Conservation (phyloP, 148 eudicot species). For the Heliosperma pusillum region DNA sequence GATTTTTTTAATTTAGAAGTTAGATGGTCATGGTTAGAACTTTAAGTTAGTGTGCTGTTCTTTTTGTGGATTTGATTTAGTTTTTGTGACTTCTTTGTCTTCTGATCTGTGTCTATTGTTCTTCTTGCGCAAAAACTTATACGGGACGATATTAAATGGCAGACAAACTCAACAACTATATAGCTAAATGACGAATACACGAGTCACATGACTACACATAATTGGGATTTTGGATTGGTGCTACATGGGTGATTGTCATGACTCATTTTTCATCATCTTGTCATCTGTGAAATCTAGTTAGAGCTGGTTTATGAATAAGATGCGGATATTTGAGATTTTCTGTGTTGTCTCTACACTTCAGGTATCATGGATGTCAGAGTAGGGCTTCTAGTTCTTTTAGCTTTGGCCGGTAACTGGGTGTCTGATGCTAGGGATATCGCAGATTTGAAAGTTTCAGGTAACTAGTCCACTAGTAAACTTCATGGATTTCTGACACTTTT, state of each 20-base stretch:
- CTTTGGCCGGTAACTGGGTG: slow-evolving; percentile 30
- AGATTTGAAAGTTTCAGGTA: slow-evolving; percentile 32
- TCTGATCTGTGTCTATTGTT: background rate
- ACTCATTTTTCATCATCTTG: background rate
- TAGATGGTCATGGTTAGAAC: background rate
- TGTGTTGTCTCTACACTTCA: slow-evolving; percentile 18
- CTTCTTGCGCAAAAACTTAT: background rate
- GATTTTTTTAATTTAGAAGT: background rate
- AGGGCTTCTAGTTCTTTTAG: slow-evolving; percentile 31
- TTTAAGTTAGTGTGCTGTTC: background rate
- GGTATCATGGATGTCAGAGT: slow-evolving; percentile 42
- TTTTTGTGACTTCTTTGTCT: background rate
- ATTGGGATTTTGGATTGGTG: background rate
- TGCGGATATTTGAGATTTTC: slow-evolving; percentile 4
- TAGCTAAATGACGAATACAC: background rate
- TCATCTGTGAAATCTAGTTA: background rate
- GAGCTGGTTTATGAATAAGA: background rate
- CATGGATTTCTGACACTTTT: background rate
- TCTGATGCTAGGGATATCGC: slow-evolving; percentile 31
- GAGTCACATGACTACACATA: background rate
- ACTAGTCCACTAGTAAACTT: background rate
- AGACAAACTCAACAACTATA: background rate
- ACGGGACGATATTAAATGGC: background rate
- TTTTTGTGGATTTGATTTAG: background rate
- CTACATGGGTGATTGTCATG: no score